Evolutionary conservation across 768 basidiomycete species (phyloP).

Genomic region (Tricholoma hemisulphureum): DNA sequence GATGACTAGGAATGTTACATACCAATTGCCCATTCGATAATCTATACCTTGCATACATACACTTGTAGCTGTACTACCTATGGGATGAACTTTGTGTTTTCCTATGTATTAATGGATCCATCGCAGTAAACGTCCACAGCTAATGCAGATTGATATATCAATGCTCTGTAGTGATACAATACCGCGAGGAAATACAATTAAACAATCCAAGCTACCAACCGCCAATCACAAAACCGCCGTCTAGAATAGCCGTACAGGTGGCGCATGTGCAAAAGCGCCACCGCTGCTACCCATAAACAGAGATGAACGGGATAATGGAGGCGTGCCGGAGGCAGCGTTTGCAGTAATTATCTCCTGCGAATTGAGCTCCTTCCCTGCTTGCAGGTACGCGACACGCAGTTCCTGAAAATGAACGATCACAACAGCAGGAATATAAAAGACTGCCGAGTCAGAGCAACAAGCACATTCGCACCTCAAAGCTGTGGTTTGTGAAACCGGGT

Average conservation of each 20-base stretch:
- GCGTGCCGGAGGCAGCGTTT: not conserved
- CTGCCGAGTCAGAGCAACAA: not conserved
- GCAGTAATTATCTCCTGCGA: constrained; percentile 34
- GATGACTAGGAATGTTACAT: not conserved
- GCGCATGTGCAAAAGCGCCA: constrained; percentile 1
- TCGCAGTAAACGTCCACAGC: not conserved
- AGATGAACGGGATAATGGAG: constrained; percentile 2
- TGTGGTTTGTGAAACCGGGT: constrained; percentile 40
- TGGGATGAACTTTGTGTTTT: not conserved
- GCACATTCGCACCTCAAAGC: constrained; percentile 42
- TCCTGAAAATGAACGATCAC: constrained; percentile 34
- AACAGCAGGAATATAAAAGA: not conserved
- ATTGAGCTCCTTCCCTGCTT: constrained; percentile 43
- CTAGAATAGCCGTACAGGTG: constrained; percentile 3
- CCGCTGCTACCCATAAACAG: not conserved
- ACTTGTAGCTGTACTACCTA: too few relatives aligned
- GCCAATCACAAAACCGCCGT: not conserved
- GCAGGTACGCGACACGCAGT: constrained; percentile 45
- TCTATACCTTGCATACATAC: too few relatives aligned
- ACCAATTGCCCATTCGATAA: too few relatives aligned
- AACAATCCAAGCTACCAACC: not conserved
- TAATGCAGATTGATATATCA: not conserved
- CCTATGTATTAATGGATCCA: not conserved
- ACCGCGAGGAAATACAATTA: not conserved
- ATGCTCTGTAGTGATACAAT: not conserved